A percentile compares a stretch with the other conserved stretches of the same genome.
phyloP scores from a whole-genome alignment of 768 basidiomycete species.

The Amanita rubescens region DNA sequence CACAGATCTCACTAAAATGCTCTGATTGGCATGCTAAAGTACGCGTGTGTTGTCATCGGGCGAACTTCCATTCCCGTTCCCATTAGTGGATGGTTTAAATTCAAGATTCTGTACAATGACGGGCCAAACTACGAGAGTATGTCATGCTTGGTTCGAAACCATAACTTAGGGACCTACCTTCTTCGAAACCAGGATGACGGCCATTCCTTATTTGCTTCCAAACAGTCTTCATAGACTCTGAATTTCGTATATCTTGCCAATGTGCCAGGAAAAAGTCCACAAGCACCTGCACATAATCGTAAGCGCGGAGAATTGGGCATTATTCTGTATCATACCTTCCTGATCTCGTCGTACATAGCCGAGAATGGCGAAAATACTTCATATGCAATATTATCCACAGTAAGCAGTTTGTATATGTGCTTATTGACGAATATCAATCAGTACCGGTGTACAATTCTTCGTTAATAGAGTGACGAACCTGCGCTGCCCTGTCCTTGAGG shows the following conservation, averaged over 20 bases:
- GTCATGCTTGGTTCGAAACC: background rate
- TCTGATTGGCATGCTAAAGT: background rate
- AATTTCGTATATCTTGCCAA: conserved; percentile 78
- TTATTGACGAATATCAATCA: conserved; percentile 18
- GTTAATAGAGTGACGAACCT: conserved; percentile 18
- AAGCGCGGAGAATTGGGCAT: conserved; percentile 28
- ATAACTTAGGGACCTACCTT: conserved; percentile 37
- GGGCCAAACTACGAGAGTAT: conserved; percentile 48
- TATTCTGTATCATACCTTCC: conserved; percentile 42
- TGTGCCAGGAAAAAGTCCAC: conserved; percentile 73
- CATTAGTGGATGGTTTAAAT: conserved; percentile 36
- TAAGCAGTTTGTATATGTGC: conserved; percentile 73
- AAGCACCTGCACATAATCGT: conserved; percentile 48
- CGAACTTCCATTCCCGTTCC: conserved; percentile 8
- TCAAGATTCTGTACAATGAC: conserved; percentile 56
- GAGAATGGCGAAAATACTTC: conserved; percentile 86
- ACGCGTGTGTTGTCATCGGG: conserved; percentile 5
- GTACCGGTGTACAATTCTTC: background rate
- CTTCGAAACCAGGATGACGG: conserved; percentile 82
- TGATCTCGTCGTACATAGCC: conserved; percentile 71
- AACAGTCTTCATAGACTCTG: conserved; percentile 74
- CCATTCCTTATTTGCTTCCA: conserved; percentile 84
- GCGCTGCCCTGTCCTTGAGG: conserved; percentile 65
- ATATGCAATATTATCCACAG: conserved; percentile 73
- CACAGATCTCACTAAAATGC: background rate